Base-by-base conservation (phyloP, 352 stramenopile species). In the Elongisporangium senticosum region DNA sequence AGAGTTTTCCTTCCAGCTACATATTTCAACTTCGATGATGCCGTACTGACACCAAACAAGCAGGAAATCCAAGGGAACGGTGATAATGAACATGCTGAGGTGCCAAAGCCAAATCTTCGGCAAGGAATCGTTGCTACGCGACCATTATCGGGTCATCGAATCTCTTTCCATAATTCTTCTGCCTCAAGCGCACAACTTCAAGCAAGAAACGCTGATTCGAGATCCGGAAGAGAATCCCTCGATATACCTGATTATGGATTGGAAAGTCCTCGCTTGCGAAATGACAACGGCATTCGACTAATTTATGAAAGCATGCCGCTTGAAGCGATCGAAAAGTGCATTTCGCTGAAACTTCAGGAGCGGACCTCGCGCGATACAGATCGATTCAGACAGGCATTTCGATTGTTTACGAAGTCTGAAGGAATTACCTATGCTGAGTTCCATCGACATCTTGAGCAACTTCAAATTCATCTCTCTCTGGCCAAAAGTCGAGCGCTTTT, bases 371-470 rank as follows among this genome's bases (percentile, higher is more conserved):
- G 70, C n/a, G 54, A 26, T 13, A 75, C 75, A 10, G 75, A 88
- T 56, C 67, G 65, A 0, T 83, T 82, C 28, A 66, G 74, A 1
- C 79, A 88, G 59, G 73, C 79, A 11, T 90, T 93, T 43, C 74
- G 68, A 1, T 78, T 86, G 48, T 93, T 93, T 39, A 83, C 77
- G 19, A 87, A 79, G 40, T 66, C 75, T 4, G 68, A 86, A n/a
- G 63, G 69, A 2, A 88, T 93, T 50, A 83, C 75, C 8, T 77
- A 83, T 56, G 60, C 62, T 1, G 81, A 89, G 8, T 90, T 93
- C 47, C 67, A 81, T 22, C 62, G 73, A 17, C 76, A 82, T 3
- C 39, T 93, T 21, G 62, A 68, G 4, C 50, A 69, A 24, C 55
- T 93, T 24, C 77, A 89, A 63, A 90, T 90, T 21, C 72, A 79